Conservation (phyloP, 768 basidiomycete genomes). For the Amanita polypyramis region DNA sequence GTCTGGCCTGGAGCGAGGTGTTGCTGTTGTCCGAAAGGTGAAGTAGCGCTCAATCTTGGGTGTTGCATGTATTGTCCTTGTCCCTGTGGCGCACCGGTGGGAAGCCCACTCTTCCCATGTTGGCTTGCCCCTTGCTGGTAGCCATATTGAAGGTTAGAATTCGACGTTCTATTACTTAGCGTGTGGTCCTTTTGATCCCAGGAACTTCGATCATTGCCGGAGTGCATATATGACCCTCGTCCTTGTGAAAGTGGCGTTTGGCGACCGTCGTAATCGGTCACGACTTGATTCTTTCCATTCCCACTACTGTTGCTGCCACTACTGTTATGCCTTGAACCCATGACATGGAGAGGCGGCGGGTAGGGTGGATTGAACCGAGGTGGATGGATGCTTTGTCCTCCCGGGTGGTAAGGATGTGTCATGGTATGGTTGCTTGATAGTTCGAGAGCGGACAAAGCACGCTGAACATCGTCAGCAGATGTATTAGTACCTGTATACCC, state of each 20-base stretch:
- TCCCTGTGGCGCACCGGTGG: constrained; percentile 45
- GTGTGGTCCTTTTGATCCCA: constrained; percentile 66
- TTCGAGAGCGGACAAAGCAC: constrained; percentile 63
- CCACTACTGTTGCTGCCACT: constrained; percentile 23
- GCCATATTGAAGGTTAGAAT: constrained; percentile 56
- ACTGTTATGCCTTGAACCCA: constrained; percentile 27
- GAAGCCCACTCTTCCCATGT: constrained; percentile 22
- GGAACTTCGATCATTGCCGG: constrained; percentile 15
- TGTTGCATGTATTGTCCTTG: constrained; percentile 49
- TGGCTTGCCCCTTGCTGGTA: constrained; percentile 37
- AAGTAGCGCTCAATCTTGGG: constrained; percentile 26
- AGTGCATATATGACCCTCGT: constrained; percentile 28
- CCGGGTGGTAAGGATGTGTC: constrained; percentile 25
- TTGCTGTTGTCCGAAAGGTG: constrained; percentile 22
- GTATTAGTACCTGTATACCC: constrained; percentile 21
- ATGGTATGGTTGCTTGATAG: constrained; percentile 29
- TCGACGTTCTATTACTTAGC: constrained; percentile 48
- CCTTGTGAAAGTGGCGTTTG: constrained; percentile 43
- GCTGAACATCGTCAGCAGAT: constrained; percentile 66
- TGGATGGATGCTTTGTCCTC: constrained; percentile 48
- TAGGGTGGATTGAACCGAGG: constrained; percentile 57
- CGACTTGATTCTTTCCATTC: constrained; percentile 37
- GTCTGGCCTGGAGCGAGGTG: constrained; percentile 26
- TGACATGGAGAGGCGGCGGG: constrained; percentile 35
- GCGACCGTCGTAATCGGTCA: constrained; percentile 57